Percentiles rank a stretch among this genome's conserved stretches.
Evolutionary conservation across 2,329 filamentous ascomycete genomes (phyloP).

Genomic region (Helicocarpus griseus): DNA sequence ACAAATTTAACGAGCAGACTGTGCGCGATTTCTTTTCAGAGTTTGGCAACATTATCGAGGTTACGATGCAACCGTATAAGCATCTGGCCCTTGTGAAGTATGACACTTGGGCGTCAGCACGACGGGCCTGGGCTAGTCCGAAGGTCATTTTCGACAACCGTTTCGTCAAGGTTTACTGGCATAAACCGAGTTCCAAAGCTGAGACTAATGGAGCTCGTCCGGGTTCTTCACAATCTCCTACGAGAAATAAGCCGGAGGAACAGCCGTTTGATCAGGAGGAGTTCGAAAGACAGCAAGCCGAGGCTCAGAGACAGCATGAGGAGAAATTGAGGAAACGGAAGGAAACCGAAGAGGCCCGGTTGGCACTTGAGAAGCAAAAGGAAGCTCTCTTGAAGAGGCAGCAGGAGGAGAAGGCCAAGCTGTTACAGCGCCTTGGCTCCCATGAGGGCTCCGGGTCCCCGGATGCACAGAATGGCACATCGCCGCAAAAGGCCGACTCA

Average conservation of each 20-base stretch:
- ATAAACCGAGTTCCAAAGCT: conserved; percentile 34
- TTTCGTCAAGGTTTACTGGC: conserved; percentile 57
- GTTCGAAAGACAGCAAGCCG: conserved; percentile 45
- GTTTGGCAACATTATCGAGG: conserved; percentile 46
- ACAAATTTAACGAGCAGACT: conserved; percentile 43
- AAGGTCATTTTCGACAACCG: conserved; percentile 56
- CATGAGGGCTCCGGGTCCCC: conserved; percentile 23
- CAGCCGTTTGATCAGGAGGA: conserved; percentile 45
- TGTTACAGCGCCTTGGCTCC: conserved; percentile 41
- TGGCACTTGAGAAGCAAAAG: conserved; percentile 45
- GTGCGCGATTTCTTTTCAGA: conserved; percentile 50
- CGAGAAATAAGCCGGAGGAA: conserved; percentile 16
- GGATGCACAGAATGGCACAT: conserved; percentile 3
- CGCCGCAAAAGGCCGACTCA: conserved; percentile 7
- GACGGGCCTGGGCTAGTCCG: conserved; percentile 48
- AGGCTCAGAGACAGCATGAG: conserved; percentile 48
- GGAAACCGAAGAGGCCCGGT: conserved; percentile 41
- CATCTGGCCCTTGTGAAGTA: conserved; percentile 48
- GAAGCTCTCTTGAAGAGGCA: conserved; percentile 43
- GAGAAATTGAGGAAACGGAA: conserved; percentile 43
- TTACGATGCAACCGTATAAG: conserved; percentile 46
- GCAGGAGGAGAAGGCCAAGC: conserved; percentile 43
- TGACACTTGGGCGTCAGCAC: conserved; percentile 41
- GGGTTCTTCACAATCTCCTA: conserved; percentile 1
- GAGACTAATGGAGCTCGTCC: conserved; percentile 22